Evolutionary conservation across 176 grass and related monocot genomes (phyloP), one percentile per base, ranked within the genome.

Genomic region (Aechmea fasciata): DNA sequence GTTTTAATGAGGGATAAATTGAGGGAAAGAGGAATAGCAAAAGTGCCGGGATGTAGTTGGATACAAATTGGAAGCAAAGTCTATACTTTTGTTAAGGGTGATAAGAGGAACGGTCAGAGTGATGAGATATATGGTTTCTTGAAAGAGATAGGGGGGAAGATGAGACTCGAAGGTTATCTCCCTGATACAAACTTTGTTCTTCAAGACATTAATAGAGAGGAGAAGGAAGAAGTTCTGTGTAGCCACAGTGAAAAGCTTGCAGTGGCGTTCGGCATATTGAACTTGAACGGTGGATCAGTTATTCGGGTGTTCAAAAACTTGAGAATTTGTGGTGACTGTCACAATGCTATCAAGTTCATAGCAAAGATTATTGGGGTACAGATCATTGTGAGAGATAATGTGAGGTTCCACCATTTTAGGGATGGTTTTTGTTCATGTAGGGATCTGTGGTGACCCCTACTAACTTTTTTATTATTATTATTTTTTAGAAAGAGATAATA

Each of bases 371-470:
- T 49, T 57, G 65, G 74, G 17, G 50, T 77, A 10, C 28, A 77
- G 26, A 69, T 77, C 29, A 77, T 61, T 77, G 74, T 77, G 28
- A 77, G 74, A 47, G 74, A 77, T 19, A 77, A 57, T 77, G 65
- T 68, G 65, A 77, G 74, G 74, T 77, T 77, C 68, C 74, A 77
- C 33, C 74, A 77, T 77, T 77, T 77, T 69, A 69, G 65, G 17
- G 33, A 77, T 69, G 74, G 74, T 61, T 67, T 18, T 19, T 77
- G 74, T 59, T 69, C 75, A 25, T 77, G 75, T 50, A 22, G 53
- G 52, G 65, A 77, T 69, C 33, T 69, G 5, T 77, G 75, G 75
- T 77, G 65, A 77, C 51, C 11, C 22, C n/a, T n/a, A n/a, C n/a
- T 23, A 23, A 23, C 22, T 23, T 23, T 23, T 23, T 23, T 23